These are phyloP conservation scores for Pseudovirgaria hyperparasitica DNA, from an alignment of 2,329 filamentous ascomycete species.

Conservation along the genomic window DNA sequence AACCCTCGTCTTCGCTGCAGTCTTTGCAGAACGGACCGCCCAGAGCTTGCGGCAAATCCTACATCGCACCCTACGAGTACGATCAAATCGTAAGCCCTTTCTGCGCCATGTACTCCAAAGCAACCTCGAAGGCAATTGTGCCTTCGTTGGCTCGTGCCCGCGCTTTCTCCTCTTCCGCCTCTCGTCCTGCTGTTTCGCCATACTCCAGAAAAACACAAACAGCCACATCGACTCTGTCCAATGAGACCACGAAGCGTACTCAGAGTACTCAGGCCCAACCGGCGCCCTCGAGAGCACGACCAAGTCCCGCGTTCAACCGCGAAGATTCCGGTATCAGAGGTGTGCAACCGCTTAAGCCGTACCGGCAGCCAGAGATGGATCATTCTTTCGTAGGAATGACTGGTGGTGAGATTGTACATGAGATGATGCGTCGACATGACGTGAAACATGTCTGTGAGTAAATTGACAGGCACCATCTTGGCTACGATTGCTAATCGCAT, in stretches of 20 bases:
- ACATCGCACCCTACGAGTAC: too few species aligned
- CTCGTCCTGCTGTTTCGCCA: slow-evolving; percentile 30
- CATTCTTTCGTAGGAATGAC: slow-evolving; percentile 78
- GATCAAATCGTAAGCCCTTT: too few species aligned
- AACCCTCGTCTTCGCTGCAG: too few species aligned
- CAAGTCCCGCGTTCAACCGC: slow-evolving; percentile 38
- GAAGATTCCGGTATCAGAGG: slow-evolving; percentile 26
- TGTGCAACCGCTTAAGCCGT: slow-evolving; percentile 34
- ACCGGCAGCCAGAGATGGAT: slow-evolving; percentile 37
- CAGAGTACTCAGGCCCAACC: slow-evolving; percentile 31
- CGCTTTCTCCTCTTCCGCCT: slow-evolving; percentile 29
- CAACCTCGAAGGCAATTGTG: too few species aligned
- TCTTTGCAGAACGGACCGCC: too few species aligned
- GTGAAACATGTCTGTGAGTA: slow-evolving; percentile 90
- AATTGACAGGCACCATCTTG: too few species aligned
- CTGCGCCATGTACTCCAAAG: neutral
- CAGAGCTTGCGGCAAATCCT: too few species aligned
- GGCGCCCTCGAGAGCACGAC: slow-evolving; percentile 21
- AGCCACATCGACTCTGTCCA: slow-evolving; percentile 16
- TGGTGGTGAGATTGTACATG: slow-evolving; percentile 93
- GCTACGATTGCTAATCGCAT: slow-evolving; percentile 5
- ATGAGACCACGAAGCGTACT: slow-evolving; percentile 27
- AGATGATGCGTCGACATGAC: slow-evolving; percentile 91
- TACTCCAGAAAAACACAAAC: slow-evolving; percentile 25
- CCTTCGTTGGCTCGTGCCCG: slow-evolving; percentile 28